Conservation (phyloP, 2,329 filamentous ascomycete species). For the Aspergillus caelatus region DNA sequence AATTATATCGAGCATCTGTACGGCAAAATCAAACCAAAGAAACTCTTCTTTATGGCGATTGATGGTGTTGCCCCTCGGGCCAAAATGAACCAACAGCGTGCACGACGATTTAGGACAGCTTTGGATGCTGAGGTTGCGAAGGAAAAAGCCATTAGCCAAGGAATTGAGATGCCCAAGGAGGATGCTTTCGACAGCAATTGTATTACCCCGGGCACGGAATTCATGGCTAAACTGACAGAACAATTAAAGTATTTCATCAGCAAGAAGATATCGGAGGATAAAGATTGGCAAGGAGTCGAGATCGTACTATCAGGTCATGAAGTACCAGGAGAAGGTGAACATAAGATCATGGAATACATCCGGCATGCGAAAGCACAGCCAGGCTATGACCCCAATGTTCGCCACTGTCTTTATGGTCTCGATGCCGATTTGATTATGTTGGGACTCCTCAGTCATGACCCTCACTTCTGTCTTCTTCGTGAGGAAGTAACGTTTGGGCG, state of each 20-base stretch:
- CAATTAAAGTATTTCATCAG: conserved; percentile 98
- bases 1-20: conserved; percentile 99
- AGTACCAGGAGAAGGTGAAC: conserved; percentile 95
- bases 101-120: conserved; percentile 91
- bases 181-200: conserved; percentile 98
- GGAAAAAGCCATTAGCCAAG: conserved; percentile 88
- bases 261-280: conserved; percentile 96
- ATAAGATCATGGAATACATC: conserved; percentile 99
- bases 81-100: conserved; percentile 99
- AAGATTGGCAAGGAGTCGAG: conserved; percentile 96
- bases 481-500: conserved; percentile 98
- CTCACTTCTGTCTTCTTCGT: conserved; percentile 94
- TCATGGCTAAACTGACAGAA: conserved; percentile 93
- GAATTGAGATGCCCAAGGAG: conserved; percentile 90
- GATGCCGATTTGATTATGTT: conserved; percentile 99
- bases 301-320: conserved; percentile 96
- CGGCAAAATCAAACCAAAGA: conserved; percentile 97
- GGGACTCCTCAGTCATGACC: conserved; percentile 93
- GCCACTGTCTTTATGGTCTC: conserved; percentile 94
- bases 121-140: conserved; percentile 86
- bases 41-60: conserved; percentile 99
- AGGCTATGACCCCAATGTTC: conserved; percentile 87
- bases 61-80: conserved; percentile 96
- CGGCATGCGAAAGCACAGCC: conserved; percentile 94
- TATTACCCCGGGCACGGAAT: conserved; percentile 93